A percentile compares a stretch with the other conserved stretches of the same genome.
These are phyloP conservation scores for Phytophthora meadii DNA, from an alignment of 352 stramenopile species.

Conservation along the genomic window DNA sequence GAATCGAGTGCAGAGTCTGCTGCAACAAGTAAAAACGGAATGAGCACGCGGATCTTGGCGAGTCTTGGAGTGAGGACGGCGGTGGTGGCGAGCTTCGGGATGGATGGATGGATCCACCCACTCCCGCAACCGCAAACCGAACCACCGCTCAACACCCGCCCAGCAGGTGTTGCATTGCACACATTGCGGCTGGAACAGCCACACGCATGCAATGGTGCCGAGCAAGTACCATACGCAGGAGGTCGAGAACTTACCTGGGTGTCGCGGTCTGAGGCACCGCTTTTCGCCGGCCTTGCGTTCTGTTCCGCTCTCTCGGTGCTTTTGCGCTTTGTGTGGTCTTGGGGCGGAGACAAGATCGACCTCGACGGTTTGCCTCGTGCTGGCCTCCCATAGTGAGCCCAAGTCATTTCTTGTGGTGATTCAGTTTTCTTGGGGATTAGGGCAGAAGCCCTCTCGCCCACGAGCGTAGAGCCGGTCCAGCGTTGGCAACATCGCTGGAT, in stretches of 20 bases:
- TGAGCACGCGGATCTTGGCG: conserved; percentile 41
- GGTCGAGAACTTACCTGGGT: conserved; percentile 25
- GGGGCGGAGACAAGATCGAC: conserved; percentile 42
- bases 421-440: conserved; percentile 43
- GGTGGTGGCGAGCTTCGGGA: conserved; percentile 17
- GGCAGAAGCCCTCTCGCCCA: conserved; percentile 30
- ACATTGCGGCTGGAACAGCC: not conserved
- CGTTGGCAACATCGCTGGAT: conserved; percentile 38
- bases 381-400: conserved; percentile 30
- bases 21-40: conserved; percentile 23
- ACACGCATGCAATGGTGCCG: not conserved
- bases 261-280: conserved; percentile 24
- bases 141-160: conserved; percentile 29
- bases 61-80: conserved; percentile 26
- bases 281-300: conserved; percentile 10
- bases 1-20: conserved; percentile 23
- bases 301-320: conserved; percentile 39
- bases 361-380: conserved; percentile 13
- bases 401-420: conserved; percentile 33
- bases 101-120: conserved; percentile 42
- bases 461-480: conserved; percentile 17
- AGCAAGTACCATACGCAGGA: conserved; percentile 13
- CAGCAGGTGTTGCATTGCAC: conserved; percentile 37
- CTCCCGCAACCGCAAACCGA: conserved; percentile 34
- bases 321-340: conserved; percentile 36